Evolutionary conservation across 768 basidiomycete species (phyloP), one percentile per base, ranked within the genome.

Genomic region (Boletus huronensis): DNA sequence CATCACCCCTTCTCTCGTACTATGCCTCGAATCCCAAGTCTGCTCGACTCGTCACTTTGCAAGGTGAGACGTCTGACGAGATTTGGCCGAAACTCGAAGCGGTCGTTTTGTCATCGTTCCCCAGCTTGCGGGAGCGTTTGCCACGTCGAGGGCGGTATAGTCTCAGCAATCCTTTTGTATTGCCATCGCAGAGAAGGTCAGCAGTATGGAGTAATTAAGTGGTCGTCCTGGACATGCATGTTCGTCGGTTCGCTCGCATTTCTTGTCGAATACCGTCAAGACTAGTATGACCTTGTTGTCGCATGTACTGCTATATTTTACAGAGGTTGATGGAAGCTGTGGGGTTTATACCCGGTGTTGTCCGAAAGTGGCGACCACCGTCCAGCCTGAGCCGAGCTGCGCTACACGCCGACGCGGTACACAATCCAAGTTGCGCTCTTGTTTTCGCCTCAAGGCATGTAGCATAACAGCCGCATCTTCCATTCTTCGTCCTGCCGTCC

Each of bases 61-160:
- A 79, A 19, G 92, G 93, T 3, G 72, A 77, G 52, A 90, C 90
- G 8, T 90, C 88, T 3, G 89, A 94, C 64, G 90, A 93, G 69
- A 94, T 95, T 58, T 95, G 92, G 92, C 91, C 90, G 3, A 75
- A 85, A 59, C 78, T 96, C 11, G 90, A 93, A 57, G 71, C 71
- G 41, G 73, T 81, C 21, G 74, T 93, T 23, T 74, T 75, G 48
- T 71, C 74, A 25, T 69, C 77, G 3, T 88, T 88, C 65, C 87
- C 90, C 3, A 63, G 67, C 5, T 65, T 90, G 54, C 78, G 75
- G 54, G 82, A 84, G 67, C 79, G 81, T 25, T 62, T 68, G 17
- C 75, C 77, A 31, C 76, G 64, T 55, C 75, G 75, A 57, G 76
- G 78, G 55, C 75, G 76, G 53, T 78, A 77, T 54, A 80, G 79